Evolutionary conservation across 345 rosid genomes (phyloP).

Genomic region (Populus ilicifolia): DNA sequence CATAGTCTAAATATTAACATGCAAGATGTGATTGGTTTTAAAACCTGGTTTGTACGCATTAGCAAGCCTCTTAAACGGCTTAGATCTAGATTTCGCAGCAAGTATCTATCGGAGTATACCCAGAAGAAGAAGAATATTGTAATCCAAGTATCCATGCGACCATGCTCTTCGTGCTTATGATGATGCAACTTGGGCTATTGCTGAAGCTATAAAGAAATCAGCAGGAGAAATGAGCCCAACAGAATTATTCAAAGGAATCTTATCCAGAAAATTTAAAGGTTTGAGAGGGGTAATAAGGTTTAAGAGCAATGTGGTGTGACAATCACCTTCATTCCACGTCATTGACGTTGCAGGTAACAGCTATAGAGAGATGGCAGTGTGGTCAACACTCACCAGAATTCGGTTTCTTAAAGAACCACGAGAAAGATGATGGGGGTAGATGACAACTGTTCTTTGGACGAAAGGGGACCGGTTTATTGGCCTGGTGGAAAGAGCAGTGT

Average conservation of each 20-base stretch:
- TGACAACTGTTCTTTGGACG: neutral
- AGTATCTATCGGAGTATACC: slow-evolving; percentile 13
- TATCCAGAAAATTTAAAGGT: slow-evolving; percentile 24
- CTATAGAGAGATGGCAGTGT: slow-evolving; percentile 26
- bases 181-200: slow-evolving; percentile 31
- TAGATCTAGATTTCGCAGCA: slow-evolving; percentile 12
- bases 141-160: slow-evolving; percentile 26
- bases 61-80: slow-evolving; percentile 4
- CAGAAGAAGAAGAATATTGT: slow-evolving; percentile 26
- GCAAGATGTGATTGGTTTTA: slow-evolving; percentile 32
- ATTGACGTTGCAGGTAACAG: slow-evolving; percentile 32
- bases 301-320: slow-evolving; percentile 2
- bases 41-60: slow-evolving; percentile 8
- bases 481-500: slow-evolving; percentile 26
- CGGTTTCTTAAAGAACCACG: slow-evolving; percentile 9
- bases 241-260: neutral
- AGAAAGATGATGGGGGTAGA: neutral
- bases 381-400: slow-evolving; percentile 17
- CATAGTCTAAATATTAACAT: neutral
- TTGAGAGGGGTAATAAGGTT: slow-evolving; percentile 26
- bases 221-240: neutral
- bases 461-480: slow-evolving; percentile 24
- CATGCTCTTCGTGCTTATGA: slow-evolving; percentile 35
- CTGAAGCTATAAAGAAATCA: slow-evolving; percentile 17
- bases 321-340: slow-evolving; percentile 16